Conservation (phyloP, 2,329 filamentous ascomycete genomes). For the Penicillium olsonii region DNA sequence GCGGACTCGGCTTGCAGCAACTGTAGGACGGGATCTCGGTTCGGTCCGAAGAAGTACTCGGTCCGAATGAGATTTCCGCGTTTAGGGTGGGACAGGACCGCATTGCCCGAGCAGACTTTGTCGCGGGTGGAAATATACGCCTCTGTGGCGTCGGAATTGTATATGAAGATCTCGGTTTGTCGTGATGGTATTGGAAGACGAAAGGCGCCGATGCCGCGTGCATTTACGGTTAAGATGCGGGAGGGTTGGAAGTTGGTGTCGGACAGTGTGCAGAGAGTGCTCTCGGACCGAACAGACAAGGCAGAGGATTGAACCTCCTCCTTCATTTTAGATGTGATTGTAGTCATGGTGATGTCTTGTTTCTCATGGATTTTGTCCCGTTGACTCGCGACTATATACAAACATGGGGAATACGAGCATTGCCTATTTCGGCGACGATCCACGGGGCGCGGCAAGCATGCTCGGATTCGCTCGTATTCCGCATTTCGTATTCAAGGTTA, state of each 20-base stretch:
- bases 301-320: conserved; percentile 12
- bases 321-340: conserved; percentile 3
- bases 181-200: conserved; percentile 40
- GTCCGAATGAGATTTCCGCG: conserved; percentile 50
- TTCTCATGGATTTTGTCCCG: not conserved
- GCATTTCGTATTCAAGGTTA: not conserved
- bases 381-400: not conserved
- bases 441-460: not conserved
- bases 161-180: conserved; percentile 39
- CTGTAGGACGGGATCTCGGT: conserved; percentile 52
- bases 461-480: not conserved
- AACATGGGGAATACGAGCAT: conserved; percentile 20
- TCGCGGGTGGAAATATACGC: conserved; percentile 57
- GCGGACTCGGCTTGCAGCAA: conserved; percentile 28
- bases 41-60: conserved; percentile 60
- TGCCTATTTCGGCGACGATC: conserved; percentile 14
- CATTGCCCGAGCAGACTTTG: conserved; percentile 50
- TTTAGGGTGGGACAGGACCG: conserved; percentile 47
- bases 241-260: conserved; percentile 13
- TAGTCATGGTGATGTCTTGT: conserved; percentile 2
- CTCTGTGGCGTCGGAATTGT: conserved; percentile 38
- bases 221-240: conserved; percentile 22
- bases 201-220: conserved; percentile 30
- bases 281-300: conserved; percentile 10
- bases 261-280: conserved; percentile 10